Base-by-base conservation (phyloP, 176 grass and related monocot species). In the Oryza rufipogon region DNA sequence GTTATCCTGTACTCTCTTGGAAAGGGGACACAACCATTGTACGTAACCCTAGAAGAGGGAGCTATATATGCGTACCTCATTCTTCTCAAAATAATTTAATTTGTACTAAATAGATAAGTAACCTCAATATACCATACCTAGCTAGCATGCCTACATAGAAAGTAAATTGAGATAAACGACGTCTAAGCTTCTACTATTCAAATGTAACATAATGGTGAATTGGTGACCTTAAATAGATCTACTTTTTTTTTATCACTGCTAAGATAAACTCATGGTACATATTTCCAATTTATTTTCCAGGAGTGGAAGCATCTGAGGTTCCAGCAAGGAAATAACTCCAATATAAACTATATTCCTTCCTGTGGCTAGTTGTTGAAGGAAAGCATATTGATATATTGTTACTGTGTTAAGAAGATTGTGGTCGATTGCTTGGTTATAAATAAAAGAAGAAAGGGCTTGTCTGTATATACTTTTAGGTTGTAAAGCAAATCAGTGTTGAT, bases 251-350 rank as follows among this genome's bases (percentile, higher is more conserved):
- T 17, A 52, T 49, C 10, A 41, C 30, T 41, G 51, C 70, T 66
- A 9, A 64, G 41, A 42, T 30, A 64, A 83, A 56, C 70, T 80
- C 32, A 42, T 3, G 4, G 22, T 71, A 23, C 4, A 45, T 61
- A n/a, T 81, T 64, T 42, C 33, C 8, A 9, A 0, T 33, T 30
- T 48, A 9, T 11, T 25, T 66, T 88, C 42, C 76, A 87, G 86
- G 87, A 76, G 20, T 8, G 5, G 23, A 86, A 89, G 84, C 46
- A 86, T 76, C 32, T 41, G 68, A 86, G 70, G 79, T 26, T 54
- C 33, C 45, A 46, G 45, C 61, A 83, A 83, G 13, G 19, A 54
- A 51, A 20, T 6, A 64, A 46, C 48, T 80, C 36, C 52, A 63
- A 12, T 41, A 87, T 78, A 79, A 80, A 75, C 70, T 80, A 38